A percentile compares a stretch with the other conserved stretches of the same genome.
Conservation (phyloP, 169 alveolate species). For the Plasmodium vivax region DNA sequence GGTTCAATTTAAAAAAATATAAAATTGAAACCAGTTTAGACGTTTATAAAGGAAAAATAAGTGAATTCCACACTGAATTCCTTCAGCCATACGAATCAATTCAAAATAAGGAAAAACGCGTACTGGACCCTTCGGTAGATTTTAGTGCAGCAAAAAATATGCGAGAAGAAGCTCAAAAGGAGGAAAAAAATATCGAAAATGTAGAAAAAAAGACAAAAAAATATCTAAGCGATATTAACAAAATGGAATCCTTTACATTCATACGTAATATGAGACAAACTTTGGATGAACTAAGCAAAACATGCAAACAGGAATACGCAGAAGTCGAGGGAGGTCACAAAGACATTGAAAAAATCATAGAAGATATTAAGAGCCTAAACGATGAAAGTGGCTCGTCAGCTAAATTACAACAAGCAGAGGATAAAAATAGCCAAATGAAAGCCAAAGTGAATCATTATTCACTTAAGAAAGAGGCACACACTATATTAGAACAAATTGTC, state of each 20-base stretch:
- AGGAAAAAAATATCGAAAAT: not conserved
- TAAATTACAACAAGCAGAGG: not conserved
- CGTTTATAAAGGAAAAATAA: not conserved
- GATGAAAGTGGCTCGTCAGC: not conserved
- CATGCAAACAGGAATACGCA: not conserved
- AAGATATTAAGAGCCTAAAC: not conserved
- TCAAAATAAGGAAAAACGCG: not conserved
- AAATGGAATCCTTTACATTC: conserved; percentile 3
- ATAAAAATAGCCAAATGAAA: not conserved
- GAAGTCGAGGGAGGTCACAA: not conserved
- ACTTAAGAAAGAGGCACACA: not conserved
- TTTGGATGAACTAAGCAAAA: not conserved
- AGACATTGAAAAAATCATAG: not conserved
- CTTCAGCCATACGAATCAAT: not conserved
- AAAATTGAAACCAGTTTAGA: not conserved
- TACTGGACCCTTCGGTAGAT: not conserved
- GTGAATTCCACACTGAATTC: not conserved
- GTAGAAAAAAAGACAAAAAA: not conserved
- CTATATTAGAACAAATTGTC: not conserved
- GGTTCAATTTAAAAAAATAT: not conserved
- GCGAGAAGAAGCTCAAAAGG: not conserved
- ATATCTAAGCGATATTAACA: not conserved
- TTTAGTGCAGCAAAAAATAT: not conserved
- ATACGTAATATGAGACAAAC: not conserved
- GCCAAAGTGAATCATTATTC: not conserved